phyloP scores from a whole-genome alignment of 352 stramenopile genomes.

The Phytophthora multivora region DNA sequence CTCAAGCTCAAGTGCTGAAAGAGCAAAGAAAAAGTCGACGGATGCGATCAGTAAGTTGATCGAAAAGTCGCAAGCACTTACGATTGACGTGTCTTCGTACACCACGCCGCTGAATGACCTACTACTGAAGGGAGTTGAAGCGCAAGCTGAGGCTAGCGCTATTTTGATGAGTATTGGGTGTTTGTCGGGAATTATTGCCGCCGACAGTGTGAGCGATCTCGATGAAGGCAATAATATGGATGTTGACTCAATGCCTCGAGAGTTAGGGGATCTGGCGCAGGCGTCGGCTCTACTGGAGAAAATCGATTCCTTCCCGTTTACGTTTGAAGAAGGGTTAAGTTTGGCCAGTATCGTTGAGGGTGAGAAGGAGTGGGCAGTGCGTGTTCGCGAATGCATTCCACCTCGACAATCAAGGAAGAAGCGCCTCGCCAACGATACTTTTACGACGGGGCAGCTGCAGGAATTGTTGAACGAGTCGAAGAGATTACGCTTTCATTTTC shows the following conservation, averaged over 20 bases:
- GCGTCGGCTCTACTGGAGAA: constrained; percentile 66
- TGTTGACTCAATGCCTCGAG: constrained; percentile 33
- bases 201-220: constrained; percentile 3
- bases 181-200: constrained; percentile 18
- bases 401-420: constrained; percentile 84
- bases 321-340: constrained; percentile 69
- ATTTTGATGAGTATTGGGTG: constrained; percentile 68
- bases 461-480: constrained; percentile 63
- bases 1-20: constrained; percentile 26
- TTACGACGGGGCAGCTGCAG: constrained; percentile 63
- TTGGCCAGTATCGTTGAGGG: constrained; percentile 60
- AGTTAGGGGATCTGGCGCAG: constrained; percentile 48
- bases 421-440: constrained; percentile 61
- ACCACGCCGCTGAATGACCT: constrained; percentile 62
- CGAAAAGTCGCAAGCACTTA: constrained; percentile 62
- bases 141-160: constrained; percentile 52
- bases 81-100: constrained; percentile 73
- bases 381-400: constrained; percentile 75
- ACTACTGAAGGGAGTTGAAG: constrained; percentile 47
- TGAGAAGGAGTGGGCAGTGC: constrained; percentile 70
- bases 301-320: constrained; percentile 71
- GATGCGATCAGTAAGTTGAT: constrained; percentile 70
- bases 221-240: constrained; percentile 16
- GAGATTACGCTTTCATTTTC: constrained; percentile 70
- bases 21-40: constrained; percentile 67